A percentile compares a stretch with the other conserved stretches of the same genome.
These are phyloP conservation scores for Diaporthe citrichinensis DNA, from an alignment of 2,329 filamentous ascomycete species.

Conservation along the genomic window DNA sequence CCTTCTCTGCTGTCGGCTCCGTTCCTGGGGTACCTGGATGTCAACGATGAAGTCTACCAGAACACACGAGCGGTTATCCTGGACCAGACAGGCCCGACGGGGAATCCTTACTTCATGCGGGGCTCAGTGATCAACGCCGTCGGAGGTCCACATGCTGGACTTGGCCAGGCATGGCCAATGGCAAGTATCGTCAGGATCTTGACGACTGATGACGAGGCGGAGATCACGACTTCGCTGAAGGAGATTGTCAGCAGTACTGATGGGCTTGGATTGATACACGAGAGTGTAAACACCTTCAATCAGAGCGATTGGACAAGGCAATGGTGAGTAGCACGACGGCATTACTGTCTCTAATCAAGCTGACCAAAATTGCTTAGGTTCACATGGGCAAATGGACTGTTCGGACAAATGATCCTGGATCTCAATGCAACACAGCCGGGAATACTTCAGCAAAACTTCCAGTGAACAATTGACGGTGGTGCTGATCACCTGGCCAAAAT, in stretches of 20 bases:
- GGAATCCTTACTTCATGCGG: conserved; percentile 80
- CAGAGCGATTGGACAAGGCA: conserved; percentile 59
- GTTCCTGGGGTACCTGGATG: conserved; percentile 70
- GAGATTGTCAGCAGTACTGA: conserved; percentile 78
- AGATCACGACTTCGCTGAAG: conserved; percentile 77
- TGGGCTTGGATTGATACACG: conserved; percentile 82
- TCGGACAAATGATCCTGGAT: conserved; percentile 84
- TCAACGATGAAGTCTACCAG: conserved; percentile 75
- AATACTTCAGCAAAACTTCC: conserved; percentile 55
- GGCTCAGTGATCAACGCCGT: conserved; percentile 66
- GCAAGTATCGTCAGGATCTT: conserved; percentile 83
- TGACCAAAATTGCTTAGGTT: conserved; percentile 70
- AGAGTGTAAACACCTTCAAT: conserved; percentile 79
- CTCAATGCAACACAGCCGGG: conserved; percentile 77
- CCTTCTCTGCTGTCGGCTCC: conserved; percentile 73
- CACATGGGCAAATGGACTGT: conserved; percentile 89
- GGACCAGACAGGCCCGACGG: conserved; percentile 57
- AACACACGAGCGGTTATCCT: conserved; percentile 83
- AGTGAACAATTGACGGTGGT: conserved; percentile 41
- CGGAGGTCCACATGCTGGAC: conserved; percentile 67
- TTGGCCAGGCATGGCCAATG: conserved; percentile 90
- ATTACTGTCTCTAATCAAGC: not conserved
- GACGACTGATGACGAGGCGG: conserved; percentile 81
- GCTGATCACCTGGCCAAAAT: no score
- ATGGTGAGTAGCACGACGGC: conserved; percentile 51